phyloP scores from a whole-genome alignment of 2,329 filamentous ascomycete species.

The Hymenoscyphus fraxineus region DNA sequence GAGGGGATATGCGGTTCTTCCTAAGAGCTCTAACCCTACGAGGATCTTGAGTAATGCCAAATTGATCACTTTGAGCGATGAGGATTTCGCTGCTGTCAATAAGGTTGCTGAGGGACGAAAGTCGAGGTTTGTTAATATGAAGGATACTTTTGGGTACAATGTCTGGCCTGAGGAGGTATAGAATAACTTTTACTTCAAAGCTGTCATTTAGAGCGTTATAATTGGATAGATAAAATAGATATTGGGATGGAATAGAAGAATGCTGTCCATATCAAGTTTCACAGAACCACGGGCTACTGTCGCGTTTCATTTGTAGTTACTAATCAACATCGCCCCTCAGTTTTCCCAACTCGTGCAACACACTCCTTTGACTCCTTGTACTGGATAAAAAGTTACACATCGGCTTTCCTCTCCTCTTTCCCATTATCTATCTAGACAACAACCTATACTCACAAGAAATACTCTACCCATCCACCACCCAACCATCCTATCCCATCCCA shows the following conservation, averaged over 20 bases:
- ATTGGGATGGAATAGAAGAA: neutral
- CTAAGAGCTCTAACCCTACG: slow-evolving; percentile 66
- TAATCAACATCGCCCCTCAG: too few relatives aligned
- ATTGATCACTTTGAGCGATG: slow-evolving; percentile 59
- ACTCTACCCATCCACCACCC: too few relatives aligned
- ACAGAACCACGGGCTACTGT: too few relatives aligned
- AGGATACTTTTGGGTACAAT: slow-evolving; percentile 73
- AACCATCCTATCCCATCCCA: too few relatives aligned
- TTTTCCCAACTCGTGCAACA: too few relatives aligned
- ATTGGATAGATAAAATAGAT: neutral
- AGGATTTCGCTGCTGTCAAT: slow-evolving; percentile 56
- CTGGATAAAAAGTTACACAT: too few relatives aligned
- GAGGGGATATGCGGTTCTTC: slow-evolving; percentile 65
- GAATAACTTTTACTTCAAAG: neutral
- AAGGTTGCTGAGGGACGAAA: slow-evolving; percentile 62
- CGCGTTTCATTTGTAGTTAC: too few relatives aligned
- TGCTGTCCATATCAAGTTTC: neutral
- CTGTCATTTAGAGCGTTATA: neutral
- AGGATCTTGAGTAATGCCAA: slow-evolving; percentile 68
- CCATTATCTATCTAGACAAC: too few relatives aligned
- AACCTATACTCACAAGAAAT: too few relatives aligned
- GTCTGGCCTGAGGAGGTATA: slow-evolving; percentile 58
- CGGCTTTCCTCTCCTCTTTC: too few relatives aligned
- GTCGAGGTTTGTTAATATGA: slow-evolving; percentile 76
- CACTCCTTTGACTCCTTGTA: too few relatives aligned